Percentiles rank a stretch among this genome's conserved stretches.
Evolutionary conservation across 345 rosid species (phyloP).

Genomic region (Combretum micranthum): DNA sequence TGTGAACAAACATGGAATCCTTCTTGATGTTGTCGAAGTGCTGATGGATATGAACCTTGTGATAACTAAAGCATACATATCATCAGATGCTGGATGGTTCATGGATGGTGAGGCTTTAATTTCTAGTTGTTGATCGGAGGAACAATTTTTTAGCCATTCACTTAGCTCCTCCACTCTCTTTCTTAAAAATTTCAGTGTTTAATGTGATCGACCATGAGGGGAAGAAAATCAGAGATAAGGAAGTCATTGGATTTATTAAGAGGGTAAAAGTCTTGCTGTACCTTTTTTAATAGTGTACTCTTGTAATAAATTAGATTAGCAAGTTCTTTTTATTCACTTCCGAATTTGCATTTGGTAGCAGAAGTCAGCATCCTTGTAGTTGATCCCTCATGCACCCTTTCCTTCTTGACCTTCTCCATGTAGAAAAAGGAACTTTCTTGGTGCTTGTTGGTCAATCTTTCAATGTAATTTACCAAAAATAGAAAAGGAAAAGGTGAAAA

Average conservation of each 20-base stretch:
- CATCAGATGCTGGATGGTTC: slow-evolving; percentile 94
- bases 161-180: slow-evolving; percentile 8
- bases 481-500: no score
- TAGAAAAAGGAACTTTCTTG: no score
- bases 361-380: no score
- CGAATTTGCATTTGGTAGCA: background rate
- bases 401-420: no score
- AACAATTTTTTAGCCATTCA: background rate
- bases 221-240: slow-evolving; percentile 65
- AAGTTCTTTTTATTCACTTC: background rate
- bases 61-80: slow-evolving; percentile 79
- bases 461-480: no score
- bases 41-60: slow-evolving; percentile 78
- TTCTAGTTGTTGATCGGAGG: slow-evolving; percentile 4
- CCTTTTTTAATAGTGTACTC: background rate
- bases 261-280: slow-evolving; percentile 30
- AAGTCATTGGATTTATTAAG: slow-evolving; percentile 48
- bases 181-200: slow-evolving; percentile 51
- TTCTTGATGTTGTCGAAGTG: slow-evolving; percentile 84
- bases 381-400: no score
- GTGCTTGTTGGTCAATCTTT: no score
- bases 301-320: background rate
- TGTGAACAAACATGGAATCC: slow-evolving; percentile 76
- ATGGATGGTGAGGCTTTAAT: slow-evolving; percentile 60
- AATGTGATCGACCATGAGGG: slow-evolving; percentile 64